Evolutionary conservation across 192 early-diverging fungal species (phyloP), one percentile per base, ranked within the genome.

Genomic region (Backusella liffmaniae): DNA sequence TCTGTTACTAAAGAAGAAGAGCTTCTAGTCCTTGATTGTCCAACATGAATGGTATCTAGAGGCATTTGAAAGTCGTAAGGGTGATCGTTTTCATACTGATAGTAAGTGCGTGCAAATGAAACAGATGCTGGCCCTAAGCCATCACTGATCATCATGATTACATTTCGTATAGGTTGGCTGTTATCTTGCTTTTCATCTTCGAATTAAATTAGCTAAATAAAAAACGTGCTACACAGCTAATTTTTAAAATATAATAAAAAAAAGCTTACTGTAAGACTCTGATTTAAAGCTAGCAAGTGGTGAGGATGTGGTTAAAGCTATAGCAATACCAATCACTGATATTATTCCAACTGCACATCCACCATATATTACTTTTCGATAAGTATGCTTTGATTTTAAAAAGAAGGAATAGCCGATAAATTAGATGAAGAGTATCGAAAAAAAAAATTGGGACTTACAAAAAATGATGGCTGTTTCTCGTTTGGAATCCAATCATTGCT

Each of bases 91-190:
- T 86, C 78, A 73, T 90, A 89, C 77, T 93, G 91, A 79, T 94
- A 85, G 77, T 91, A 97, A 73, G 92, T 91, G 36, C 96, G 89
- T 9, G 93, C 93, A 81, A 97, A 90, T 0, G 96, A 94, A 73
- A 97, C 91, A 0, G 96, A 98, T 6, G 98, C 94, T 13, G 97
- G 97, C 18, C 98, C 97, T 77, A 98, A 95, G 8, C 97, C 96
- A 78, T 97, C 96, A 69, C 93, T 93, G 39, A 98, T 91, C 96
- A 98, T 96, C 77, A 98, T 78, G 62, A 98, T 94, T 5, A 98
- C 91, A 49, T 71, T 71, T 30, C 56, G 56, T 62, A 29, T 62
- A 23, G 56, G 56, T 10, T 62, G 56, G 7, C 12, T 8, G 26
- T 13, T 62, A 62, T 62, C 56, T 62, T 62, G 21, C 23, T 62